A percentile compares a stretch with the other conserved stretches of the same genome.
These are phyloP conservation scores for Suillus clintonianus DNA, from an alignment of 768 basidiomycete species.

Conservation along the genomic window DNA sequence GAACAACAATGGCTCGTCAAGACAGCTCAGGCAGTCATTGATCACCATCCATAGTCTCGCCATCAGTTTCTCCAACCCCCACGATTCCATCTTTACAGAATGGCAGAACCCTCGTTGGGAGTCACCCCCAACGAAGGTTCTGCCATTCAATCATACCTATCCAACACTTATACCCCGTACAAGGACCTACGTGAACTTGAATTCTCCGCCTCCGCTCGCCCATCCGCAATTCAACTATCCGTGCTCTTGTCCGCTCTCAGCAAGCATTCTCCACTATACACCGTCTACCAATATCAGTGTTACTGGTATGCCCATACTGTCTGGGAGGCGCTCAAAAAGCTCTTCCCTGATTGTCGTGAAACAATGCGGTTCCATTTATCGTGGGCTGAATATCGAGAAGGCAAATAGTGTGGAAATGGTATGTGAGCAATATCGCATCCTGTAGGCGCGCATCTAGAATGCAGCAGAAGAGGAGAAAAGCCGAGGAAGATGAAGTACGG, in stretches of 20 bases:
- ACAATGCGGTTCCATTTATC: background rate
- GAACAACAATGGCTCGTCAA: no score
- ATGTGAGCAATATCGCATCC: background rate
- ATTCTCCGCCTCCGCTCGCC: background rate
- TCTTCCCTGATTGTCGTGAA: background rate
- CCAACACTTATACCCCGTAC: background rate
- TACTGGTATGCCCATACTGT: background rate
- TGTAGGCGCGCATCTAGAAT: background rate
- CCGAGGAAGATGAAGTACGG: background rate
- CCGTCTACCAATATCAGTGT: background rate
- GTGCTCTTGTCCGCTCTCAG: background rate
- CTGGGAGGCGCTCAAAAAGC: background rate
- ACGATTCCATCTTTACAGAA: no score
- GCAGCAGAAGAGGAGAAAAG: background rate
- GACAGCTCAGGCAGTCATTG: no score
- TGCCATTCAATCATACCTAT: no score
- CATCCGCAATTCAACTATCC: background rate
- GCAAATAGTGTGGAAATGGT: background rate
- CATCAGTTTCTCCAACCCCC: no score
- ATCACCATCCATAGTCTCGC: no score
- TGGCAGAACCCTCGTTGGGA: no score
- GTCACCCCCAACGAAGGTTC: no score
- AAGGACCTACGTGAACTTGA: background rate
- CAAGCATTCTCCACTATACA: background rate
- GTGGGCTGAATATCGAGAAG: background rate